Evolutionary conservation across 495 filamentous ascomycete species (phyloP), one percentile per base, ranked within the genome.

Genomic region (Neurospora sp.): DNA sequence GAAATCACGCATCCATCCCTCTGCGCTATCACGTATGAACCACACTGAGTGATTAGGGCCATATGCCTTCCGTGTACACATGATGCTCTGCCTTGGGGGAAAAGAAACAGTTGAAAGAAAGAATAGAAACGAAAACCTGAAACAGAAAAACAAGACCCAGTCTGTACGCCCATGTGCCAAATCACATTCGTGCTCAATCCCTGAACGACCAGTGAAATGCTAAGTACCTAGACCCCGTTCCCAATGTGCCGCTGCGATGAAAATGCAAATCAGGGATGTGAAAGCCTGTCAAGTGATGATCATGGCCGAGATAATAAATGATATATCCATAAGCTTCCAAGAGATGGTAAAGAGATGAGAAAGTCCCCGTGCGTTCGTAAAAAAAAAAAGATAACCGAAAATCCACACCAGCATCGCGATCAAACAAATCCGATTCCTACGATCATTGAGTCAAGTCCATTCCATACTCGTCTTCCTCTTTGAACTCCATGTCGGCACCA

Each of bases 381-480:
- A 75, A 70, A 44, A 10, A 62, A 70, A 72, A 59, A 71, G 41
- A 69, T 69, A 69, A 27, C 41, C 40, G 38, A 41, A 23, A 40
- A 16, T 42, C 23, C 23, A 70, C 37, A 66, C 35, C 38, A 66
- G 23, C 41, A 27, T 41, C 11, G 38, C 39, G 62, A 9, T 27
- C n/a, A 39, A 42, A 35, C 38, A 27, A 62, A 48, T 69, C 48
- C 20, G 20, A 74, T 42, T 75, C 14, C 54, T 66, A 66, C 54
- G 42, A 62, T 76, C 76, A 83, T 7, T 84, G 79, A 3, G 79
- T 79, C 69, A 84, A 74, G 66, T 97, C 93, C 93, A 96, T 96
- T 71, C 86, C 86, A 75, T 92, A 94, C 78, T 95, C 93, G 75
- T 97, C 94, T 80, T 97, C 94, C 78, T 97, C 94, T 80, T 97